Base-by-base conservation (phyloP, 257 asterid genomes). In the Plantago ovata region DNA sequence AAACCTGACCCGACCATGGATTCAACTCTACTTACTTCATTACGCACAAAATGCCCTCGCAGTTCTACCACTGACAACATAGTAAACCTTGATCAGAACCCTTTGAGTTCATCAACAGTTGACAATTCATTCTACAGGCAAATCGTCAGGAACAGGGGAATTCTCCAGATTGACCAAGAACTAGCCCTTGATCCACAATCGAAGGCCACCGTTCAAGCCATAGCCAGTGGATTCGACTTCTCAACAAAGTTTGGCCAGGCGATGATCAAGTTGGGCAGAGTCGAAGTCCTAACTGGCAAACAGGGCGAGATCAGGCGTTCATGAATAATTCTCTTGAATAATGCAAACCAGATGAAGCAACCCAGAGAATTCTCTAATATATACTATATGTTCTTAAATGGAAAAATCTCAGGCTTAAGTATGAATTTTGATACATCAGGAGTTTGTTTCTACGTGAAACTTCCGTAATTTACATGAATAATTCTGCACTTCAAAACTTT, bases 1-100 rank as follows among this genome's bases (percentile, higher is more conserved):
- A 41, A 68, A 18, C 73, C 79, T 0, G 94, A 87, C 16, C 84
- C 85, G 2, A 65, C 75, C 42, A 82, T 87, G 94, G 78, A 76
- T 22, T 0, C 62, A 1, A 1, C 3, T 0, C 76, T 82, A 1
- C 54, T 84, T 7, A 21, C 19, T 2, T 13, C 18, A 6, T 45
- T 84, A 23, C 62, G 52, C 16, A 32, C 13, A 0, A 61, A 60
- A 33, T 87, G 92, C 64, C 89, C 85, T 47, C 69, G 22, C 13
- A 66, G 54, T 44, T 13, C 67, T 3, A 64, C 42, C 2, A 14
- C 58, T 1, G 73, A 82, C 58, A 76, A 58, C 47, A 3, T 42
- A 1, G 76, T 68, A 21, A 46, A 77, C 48, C 87, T 87, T 13
- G 91, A 87, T 62, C 83, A 77, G 56, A 81, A 77, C 67, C 56